phyloP scores from a whole-genome alignment of 1,284 basidiomycete species.

The Marasmius oreades region DNA sequence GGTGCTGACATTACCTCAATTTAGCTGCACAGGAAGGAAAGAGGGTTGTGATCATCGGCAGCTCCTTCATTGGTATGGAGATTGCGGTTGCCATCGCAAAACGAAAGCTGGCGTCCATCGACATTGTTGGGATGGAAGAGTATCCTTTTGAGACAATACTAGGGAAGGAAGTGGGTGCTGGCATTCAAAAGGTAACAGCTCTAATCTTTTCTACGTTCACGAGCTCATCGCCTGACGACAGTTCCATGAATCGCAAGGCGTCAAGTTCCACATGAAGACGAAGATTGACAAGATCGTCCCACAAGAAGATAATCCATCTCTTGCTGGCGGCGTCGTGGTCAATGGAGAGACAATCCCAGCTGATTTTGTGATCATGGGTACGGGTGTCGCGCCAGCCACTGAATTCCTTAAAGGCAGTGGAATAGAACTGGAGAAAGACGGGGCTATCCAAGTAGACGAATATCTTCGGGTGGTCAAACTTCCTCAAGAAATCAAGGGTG shows the following conservation, averaged over 20 bases:
- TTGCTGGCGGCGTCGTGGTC: constrained; percentile 62
- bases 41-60: constrained; percentile 82
- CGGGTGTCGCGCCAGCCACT: constrained; percentile 87
- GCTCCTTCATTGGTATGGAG: constrained; percentile 95
- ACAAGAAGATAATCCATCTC: constrained; percentile 44
- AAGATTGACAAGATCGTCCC: constrained; percentile 75
- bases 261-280: constrained; percentile 80
- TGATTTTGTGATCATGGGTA: constrained; percentile 85
- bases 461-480: constrained; percentile 59
- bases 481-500: constrained; percentile 46
- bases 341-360: constrained; percentile 71
- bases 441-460: constrained; percentile 81
- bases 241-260: constrained; percentile 77
- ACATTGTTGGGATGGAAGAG: constrained; percentile 85
- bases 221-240: constrained; percentile 24
- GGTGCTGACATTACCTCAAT: not conserved
- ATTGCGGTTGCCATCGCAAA: constrained; percentile 74
- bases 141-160: constrained; percentile 82
- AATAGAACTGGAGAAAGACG: constrained; percentile 74
- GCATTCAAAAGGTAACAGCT: constrained; percentile 66
- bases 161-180: constrained; percentile 78
- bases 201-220: not conserved
- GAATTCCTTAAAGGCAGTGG: constrained; percentile 73
- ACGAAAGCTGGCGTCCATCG: constrained; percentile 73
- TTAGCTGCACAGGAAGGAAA: constrained; percentile 66